These are phyloP conservation scores for Pezicula neosporulosa DNA, from an alignment of 2,329 filamentous ascomycete genomes.

Conservation along the genomic window DNA sequence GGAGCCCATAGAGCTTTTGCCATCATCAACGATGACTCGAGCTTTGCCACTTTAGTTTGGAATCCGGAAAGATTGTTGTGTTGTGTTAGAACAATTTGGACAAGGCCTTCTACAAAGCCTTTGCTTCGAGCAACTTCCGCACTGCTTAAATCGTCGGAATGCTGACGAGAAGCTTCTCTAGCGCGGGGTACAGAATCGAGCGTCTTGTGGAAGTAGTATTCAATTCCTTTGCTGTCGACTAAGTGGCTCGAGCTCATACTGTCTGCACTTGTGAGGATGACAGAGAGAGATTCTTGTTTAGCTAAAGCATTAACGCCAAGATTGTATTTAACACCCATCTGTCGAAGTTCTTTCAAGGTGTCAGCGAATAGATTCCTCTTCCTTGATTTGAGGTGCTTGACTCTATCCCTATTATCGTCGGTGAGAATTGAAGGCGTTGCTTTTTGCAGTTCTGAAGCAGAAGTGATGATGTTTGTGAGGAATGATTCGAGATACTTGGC, in stretches of 20 bases:
- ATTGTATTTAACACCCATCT: slow-evolving; percentile 89
- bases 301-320: slow-evolving; percentile 69
- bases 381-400: slow-evolving; percentile 86
- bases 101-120: slow-evolving; percentile 82
- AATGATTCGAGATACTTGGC: slow-evolving; percentile 63
- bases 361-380: slow-evolving; percentile 92
- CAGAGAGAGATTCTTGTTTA: slow-evolving; percentile 67
- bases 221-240: slow-evolving; percentile 39
- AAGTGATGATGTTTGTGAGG: slow-evolving; percentile 62
- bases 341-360: slow-evolving; percentile 74
- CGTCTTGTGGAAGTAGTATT: slow-evolving; percentile 76
- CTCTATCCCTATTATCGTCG: slow-evolving; percentile 78
- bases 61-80: slow-evolving; percentile 33
- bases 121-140: slow-evolving; percentile 77
- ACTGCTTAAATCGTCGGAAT: slow-evolving; percentile 80
- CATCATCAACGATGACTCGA: slow-evolving; percentile 21
- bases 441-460: slow-evolving; percentile 72
- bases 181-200: slow-evolving; percentile 70
- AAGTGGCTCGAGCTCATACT: slow-evolving; percentile 27
- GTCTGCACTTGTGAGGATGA: slow-evolving; percentile 60
- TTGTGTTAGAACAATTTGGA: slow-evolving; percentile 63
- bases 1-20: slow-evolving; percentile 39
- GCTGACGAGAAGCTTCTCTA: slow-evolving; percentile 64
- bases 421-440: slow-evolving; percentile 79
- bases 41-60: slow-evolving; percentile 6